Evolutionary conservation across 441 rosid species (phyloP).

Genomic region (Adansonia gregorii): DNA sequence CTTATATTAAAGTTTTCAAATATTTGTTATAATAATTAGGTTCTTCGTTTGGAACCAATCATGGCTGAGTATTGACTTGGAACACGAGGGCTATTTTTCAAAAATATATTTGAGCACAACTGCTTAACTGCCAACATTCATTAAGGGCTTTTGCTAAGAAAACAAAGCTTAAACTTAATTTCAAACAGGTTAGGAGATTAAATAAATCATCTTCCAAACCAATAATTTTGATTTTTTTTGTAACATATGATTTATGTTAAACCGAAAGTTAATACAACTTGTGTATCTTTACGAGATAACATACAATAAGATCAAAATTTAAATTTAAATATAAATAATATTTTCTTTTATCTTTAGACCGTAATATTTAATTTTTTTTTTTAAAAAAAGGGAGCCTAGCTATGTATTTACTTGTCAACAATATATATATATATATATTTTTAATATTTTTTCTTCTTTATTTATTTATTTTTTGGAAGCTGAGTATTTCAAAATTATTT

Average conservation of each 20-base stretch:
- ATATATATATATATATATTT: neutral
- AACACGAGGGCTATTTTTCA: slow-evolving; percentile 6
- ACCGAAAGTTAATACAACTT: too few species aligned
- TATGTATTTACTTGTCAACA: neutral
- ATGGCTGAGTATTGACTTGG: neutral
- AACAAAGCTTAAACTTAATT: neutral
- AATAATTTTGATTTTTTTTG: slow-evolving; percentile 5
- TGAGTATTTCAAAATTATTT: neutral
- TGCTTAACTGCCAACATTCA: neutral
- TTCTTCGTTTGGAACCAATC: neutral
- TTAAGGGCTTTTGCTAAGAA: neutral
- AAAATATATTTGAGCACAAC: slow-evolving; percentile 14
- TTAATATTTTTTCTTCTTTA: too few species aligned
- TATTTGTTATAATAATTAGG: too few species aligned
- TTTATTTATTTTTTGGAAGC: too few species aligned
- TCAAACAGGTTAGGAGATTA: neutral
- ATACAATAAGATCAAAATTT: too few species aligned
- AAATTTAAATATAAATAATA: too few species aligned
- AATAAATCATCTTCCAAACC: slow-evolving; percentile 6
- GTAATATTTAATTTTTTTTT: too few species aligned
- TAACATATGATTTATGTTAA: too few species aligned
- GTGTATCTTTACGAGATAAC: too few species aligned
- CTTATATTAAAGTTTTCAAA: neutral
- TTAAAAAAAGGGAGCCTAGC: too few species aligned
- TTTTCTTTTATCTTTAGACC: too few species aligned